These are phyloP conservation scores for Choiromyces venosus DNA, from an alignment of 495 filamentous ascomycete species.

Conservation along the genomic window DNA sequence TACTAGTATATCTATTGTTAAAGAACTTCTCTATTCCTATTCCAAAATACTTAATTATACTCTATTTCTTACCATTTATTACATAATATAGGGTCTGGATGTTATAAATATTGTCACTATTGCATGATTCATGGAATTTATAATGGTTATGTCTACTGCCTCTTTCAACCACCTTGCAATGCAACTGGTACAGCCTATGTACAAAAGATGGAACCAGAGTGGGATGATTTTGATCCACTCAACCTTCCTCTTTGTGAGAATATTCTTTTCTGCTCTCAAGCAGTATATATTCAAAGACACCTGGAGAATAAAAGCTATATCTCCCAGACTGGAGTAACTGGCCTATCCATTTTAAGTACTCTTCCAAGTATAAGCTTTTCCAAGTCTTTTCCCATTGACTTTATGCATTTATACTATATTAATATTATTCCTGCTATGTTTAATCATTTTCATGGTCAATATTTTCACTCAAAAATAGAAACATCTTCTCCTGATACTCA, in stretches of 20 bases:
- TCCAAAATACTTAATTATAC: too few species aligned
- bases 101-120: background rate
- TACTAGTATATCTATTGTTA: too few species aligned
- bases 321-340: background rate
- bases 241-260: background rate
- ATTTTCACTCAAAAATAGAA: too few species aligned
- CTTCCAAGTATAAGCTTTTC: background rate
- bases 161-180: background rate
- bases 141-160: conserved; percentile 10
- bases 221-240: background rate
- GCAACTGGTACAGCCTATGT: background rate
- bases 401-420: conserved; percentile 1
- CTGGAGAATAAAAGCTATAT: background rate
- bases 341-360: background rate
- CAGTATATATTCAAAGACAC: background rate
- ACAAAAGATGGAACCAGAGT: background rate
- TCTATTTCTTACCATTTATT: too few species aligned
- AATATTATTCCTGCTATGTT: background rate
- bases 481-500: too few species aligned
- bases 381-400: background rate
- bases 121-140: conserved; percentile 5
- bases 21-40: too few species aligned
- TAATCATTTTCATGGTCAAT: background rate
- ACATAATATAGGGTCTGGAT: background rate
- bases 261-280: background rate